These are phyloP conservation scores for Ceratocystis cubensis DNA, from an alignment of 2,329 filamentous ascomycete genomes.

Conservation along the genomic window DNA sequence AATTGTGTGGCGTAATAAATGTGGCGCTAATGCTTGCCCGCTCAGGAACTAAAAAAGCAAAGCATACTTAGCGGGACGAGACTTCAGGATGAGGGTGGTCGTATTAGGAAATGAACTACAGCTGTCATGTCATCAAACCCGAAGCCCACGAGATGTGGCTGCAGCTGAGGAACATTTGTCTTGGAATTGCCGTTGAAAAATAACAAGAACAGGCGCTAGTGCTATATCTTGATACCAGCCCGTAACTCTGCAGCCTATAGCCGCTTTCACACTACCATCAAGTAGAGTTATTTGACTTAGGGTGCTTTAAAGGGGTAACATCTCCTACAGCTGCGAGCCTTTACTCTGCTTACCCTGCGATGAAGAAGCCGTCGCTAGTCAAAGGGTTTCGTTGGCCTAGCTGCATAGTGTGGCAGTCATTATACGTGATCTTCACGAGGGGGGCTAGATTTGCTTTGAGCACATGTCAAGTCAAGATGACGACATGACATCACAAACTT, in stretches of 20 bases:
- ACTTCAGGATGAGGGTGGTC: not conserved
- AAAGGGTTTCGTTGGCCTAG: too few species aligned
- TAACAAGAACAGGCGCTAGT: not conserved
- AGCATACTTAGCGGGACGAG: not conserved
- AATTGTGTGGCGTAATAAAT: not conserved
- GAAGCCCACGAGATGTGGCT: constrained; percentile 5
- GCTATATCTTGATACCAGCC: too few species aligned
- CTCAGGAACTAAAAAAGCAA: not conserved
- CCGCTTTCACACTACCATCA: too few species aligned
- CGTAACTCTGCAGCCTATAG: too few species aligned
- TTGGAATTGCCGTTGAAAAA: not conserved
- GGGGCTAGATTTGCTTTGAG: not conserved
- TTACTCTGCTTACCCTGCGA: too few species aligned
- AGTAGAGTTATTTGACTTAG: too few species aligned
- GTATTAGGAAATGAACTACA: constrained; percentile 10
- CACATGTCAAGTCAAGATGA: not conserved
- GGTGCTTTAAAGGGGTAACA: too few species aligned
- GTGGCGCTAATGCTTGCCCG: not conserved
- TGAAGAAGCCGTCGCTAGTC: not conserved
- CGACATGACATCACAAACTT: not conserved
- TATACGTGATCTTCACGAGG: too few species aligned
- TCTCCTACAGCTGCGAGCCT: too few species aligned
- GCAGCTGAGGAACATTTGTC: constrained; percentile 2
- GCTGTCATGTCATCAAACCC: not conserved
- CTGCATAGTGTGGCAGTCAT: too few species aligned